These are phyloP conservation scores for Colletotrichum trifolii DNA, from an alignment of 2,329 filamentous ascomycete genomes.

Conservation along the genomic window DNA sequence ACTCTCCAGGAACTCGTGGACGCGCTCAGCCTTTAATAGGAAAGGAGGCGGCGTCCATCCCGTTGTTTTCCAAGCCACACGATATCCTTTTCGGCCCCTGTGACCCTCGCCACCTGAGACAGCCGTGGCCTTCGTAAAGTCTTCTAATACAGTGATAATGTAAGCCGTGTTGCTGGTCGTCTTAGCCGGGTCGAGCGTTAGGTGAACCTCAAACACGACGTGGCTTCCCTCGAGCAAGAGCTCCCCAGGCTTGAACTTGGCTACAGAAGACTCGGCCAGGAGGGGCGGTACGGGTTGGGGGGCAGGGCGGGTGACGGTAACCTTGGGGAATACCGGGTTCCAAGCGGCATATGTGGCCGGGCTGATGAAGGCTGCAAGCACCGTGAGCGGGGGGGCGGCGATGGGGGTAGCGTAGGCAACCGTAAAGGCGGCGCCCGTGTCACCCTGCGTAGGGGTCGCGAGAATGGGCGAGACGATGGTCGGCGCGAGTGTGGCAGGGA, in stretches of 20 bases:
- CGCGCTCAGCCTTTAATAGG: slow-evolving; percentile 51
- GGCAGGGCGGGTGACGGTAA: slow-evolving; percentile 41
- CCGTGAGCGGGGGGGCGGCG: slow-evolving; percentile 46
- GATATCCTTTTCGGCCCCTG: slow-evolving; percentile 46
- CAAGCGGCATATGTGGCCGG: slow-evolving; percentile 47
- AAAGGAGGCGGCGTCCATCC: slow-evolving; percentile 43
- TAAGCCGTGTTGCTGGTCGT: slow-evolving; percentile 39
- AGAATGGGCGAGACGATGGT: slow-evolving; percentile 29
- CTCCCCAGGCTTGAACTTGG: slow-evolving; percentile 29
- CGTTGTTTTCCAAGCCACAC: slow-evolving; percentile 52
- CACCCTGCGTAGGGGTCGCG: slow-evolving; percentile 22
- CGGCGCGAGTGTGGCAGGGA: slow-evolving; percentile 29
- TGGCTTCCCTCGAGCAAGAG: slow-evolving; percentile 45
- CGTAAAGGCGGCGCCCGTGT: slow-evolving; percentile 29
- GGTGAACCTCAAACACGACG: slow-evolving; percentile 48
- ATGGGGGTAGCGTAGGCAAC: slow-evolving; percentile 48
- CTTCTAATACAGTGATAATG: slow-evolving; percentile 46
- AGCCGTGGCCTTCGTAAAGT: slow-evolving; percentile 38
- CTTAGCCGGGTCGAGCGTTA: slow-evolving; percentile 42
- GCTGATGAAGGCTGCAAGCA: slow-evolving; percentile 45
- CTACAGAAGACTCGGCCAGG: slow-evolving; percentile 32
- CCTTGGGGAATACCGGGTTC: slow-evolving; percentile 48
- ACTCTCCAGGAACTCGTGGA: slow-evolving; percentile 54
- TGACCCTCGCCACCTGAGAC: slow-evolving; percentile 34
- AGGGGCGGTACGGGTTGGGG: slow-evolving; percentile 36